Base-by-base conservation (phyloP, 2,329 filamentous ascomycete genomes). In the Cercospora sesami region DNA sequence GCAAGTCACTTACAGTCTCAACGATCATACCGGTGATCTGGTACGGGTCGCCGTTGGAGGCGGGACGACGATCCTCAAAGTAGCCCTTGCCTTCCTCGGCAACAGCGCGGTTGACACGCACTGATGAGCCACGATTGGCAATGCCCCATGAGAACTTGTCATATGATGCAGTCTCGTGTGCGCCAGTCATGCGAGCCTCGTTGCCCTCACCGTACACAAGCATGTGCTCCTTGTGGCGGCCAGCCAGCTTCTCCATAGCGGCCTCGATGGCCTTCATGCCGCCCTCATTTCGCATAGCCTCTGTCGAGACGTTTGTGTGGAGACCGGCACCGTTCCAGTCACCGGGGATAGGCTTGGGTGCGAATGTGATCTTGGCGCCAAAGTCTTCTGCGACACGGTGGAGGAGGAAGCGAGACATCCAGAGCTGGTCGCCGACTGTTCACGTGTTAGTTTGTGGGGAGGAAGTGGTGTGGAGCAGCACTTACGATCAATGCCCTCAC, bases 251-350 rank as follows among this genome's bases (percentile, higher is more conserved):
- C 79, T 85, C 83, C 80, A 86, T 88, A 92, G 94, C 86, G 39
- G 78, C 80, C 79, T 98, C 94, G 73, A 99, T 99, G 82, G 87
- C 83, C 89, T 96, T 96, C 90, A 98, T 95, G 80, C 95, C 95
- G 76, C 94, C 94, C 73, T 97, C 93, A 65, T 85, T 86, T 77
- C 95, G 93, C 88, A 95, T 99, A 76, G 90, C 89, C 81, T 90
- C 88, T 77, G 92, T 94, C 58, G 92, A 96, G 81, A 97, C 95
- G 88, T 98, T 96, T 86, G 86, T 90, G 87, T 96, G 93, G 61
- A 97, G 90, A 82, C 93, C 93, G 69, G 93, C 93, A 78, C 94
- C 95, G 86, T 98, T 98, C 94, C 95, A 98, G 85, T 96, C 91
- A 78, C 94, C 94, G 68, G 90, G 89, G 73, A 98, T 94, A 73